Base-by-base conservation (phyloP, 2,329 filamentous ascomycete genomes). In the Diaporthe citrichinensis region DNA sequence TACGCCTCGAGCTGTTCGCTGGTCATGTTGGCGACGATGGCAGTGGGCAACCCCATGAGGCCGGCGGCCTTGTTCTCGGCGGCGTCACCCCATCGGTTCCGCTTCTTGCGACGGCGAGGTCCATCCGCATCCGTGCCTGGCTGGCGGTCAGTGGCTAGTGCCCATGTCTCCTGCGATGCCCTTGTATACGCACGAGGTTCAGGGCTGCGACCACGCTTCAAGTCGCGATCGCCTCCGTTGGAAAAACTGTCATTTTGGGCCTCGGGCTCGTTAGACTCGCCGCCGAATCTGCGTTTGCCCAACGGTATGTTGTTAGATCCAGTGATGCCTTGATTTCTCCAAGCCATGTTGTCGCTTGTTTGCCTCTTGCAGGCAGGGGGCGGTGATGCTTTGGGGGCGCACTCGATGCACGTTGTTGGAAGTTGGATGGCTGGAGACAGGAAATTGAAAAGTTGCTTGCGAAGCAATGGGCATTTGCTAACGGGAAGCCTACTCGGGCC, bases 41-140 rank as follows among this genome's bases (percentile, higher is more conserved):
- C 95, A 23, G 97, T 99, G 39, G 97, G 95, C 79, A 99, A 90
- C 75, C 97, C 97, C 96, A 99, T 98, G 77, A 99, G 90, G 79
- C 97, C 97, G 75, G 97, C 97, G 76, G 97, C 97, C 90, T 99
- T 99, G 88, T 99, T 99, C 87, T 99, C 97, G 73, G 95, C 94
- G 77, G 95, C 95, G 86, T 98, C 96, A 79, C 97, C 97, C 97
- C 97, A 99, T 83, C 97, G 93, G 85, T 99, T 99, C 84, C 96
- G 94, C 93, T 98, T 98, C 92, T 98, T 98, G 85, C 97, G 95
- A 81, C 94, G 94, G 84, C 94, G 94, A 78, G 93, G 91, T 75
- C 95, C 96, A 86, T 98, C 96, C 69, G 85, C 84, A 76, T 90
- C 89, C 78, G 88, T 85, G 79, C 89, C 88, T 82, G 85, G 82